Evolutionary conservation across 495 filamentous ascomycete species (phyloP).

Genomic region (Aspergillus bridgeri): DNA sequence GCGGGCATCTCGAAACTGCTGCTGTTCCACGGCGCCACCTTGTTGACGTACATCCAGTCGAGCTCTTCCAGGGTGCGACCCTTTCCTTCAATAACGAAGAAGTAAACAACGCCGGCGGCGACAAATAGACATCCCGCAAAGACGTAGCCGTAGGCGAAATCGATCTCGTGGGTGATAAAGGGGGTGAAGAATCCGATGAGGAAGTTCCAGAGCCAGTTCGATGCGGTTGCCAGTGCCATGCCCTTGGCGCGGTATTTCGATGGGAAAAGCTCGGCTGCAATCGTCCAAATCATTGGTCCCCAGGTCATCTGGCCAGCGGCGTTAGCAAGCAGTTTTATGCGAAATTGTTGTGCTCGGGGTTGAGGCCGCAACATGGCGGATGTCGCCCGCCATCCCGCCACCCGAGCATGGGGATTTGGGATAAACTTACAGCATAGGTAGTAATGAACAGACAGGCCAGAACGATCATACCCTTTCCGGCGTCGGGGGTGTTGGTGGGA

Average conservation of each 20-base stretch:
- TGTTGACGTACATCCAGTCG: conserved; percentile 74
- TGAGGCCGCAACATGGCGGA: too few relatives aligned
- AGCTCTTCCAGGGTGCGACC: conserved; percentile 67
- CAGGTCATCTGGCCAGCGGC: conserved; percentile 44
- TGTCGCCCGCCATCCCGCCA: too few relatives aligned
- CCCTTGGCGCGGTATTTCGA: conserved; percentile 67
- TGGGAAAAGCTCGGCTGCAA: conserved; percentile 76
- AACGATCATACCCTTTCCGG: conserved; percentile 73
- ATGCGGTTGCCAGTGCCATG: conserved; percentile 71
- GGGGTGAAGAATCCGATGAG: conserved; percentile 76
- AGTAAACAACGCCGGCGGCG: conserved; percentile 59
- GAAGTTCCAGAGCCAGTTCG: conserved; percentile 88
- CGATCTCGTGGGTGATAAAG: conserved; percentile 62
- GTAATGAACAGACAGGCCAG: conserved; percentile 64
- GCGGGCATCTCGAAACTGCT: conserved; percentile 39
- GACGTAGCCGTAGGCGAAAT: conserved; percentile 72
- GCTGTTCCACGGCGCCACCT: conserved; percentile 61
- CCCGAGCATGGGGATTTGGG: too few relatives aligned
- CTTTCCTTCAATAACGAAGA: conserved; percentile 67
- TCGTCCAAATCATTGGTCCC: conserved; percentile 79
- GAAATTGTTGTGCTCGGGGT: too few relatives aligned
- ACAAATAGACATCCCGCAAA: conserved; percentile 66
- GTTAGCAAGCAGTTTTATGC: too few relatives aligned
- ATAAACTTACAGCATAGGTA: conserved; percentile 38
- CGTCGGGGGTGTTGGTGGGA: conserved; percentile 54